Conservation (phyloP, 106 monocot species). For the Dendrobium chrysotoxum region DNA sequence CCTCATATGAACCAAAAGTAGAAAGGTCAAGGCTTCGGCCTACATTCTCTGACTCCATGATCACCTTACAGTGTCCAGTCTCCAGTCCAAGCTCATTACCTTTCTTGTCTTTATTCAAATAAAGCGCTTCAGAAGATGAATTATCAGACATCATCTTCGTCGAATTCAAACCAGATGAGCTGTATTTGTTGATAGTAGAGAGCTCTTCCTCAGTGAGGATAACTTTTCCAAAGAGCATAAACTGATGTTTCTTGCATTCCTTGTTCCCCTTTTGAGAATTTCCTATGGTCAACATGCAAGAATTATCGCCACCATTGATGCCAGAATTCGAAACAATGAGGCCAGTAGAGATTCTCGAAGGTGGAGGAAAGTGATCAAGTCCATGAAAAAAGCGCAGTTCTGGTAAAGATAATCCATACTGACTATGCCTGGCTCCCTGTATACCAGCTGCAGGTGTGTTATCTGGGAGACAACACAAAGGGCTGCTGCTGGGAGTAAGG, state of each 20-base stretch:
- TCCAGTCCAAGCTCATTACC: slow-evolving; percentile 28
- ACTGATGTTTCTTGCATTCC: slow-evolving; percentile 18
- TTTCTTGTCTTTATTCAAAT: slow-evolving; percentile 15
- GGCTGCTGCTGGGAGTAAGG: slow-evolving; percentile 45
- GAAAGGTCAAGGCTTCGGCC: slow-evolving; percentile 69
- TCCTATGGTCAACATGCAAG: slow-evolving; percentile 52
- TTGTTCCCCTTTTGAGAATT: slow-evolving; percentile 19
- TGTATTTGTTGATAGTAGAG: slow-evolving; percentile 24
- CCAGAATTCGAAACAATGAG: slow-evolving; percentile 18
- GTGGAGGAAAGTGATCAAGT: slow-evolving; percentile 12
- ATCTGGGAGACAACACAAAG: slow-evolving; percentile 38
- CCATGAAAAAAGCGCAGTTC: slow-evolving; percentile 41
- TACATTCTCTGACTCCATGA: slow-evolving; percentile 67
- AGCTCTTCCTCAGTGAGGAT: slow-evolving; percentile 55
- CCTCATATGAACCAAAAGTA: slow-evolving; percentile 55
- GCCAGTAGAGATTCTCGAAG: slow-evolving; percentile 32
- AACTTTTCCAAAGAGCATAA: slow-evolving; percentile 65
- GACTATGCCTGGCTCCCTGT: slow-evolving; percentile 89
- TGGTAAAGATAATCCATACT: slow-evolving; percentile 43
- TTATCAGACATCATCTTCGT: slow-evolving; percentile 9
- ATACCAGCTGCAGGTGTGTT: slow-evolving; percentile 45
- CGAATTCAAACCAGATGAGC: slow-evolving; percentile 32
- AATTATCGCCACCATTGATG: slow-evolving; percentile 25
- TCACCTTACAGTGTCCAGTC: slow-evolving; percentile 64
- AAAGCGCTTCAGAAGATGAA: slow-evolving; percentile 10